Evolutionary conservation across 164 flowering plant species (phyloP), one percentile per base, ranked within the genome.

Genomic region (Protea cynaroides): DNA sequence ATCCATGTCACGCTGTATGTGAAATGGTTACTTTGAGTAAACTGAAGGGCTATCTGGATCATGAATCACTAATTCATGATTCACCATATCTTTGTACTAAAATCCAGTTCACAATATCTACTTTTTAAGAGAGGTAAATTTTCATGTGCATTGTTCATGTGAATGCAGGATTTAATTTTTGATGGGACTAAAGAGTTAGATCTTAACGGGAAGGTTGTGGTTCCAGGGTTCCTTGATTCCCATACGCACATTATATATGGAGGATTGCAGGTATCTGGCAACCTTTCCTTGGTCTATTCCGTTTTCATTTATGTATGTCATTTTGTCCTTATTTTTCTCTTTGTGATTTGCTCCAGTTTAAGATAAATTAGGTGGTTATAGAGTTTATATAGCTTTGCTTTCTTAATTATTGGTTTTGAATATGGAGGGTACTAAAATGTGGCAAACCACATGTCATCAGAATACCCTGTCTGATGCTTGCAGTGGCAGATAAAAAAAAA

Each of bases 141-240:
- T 18, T 44, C 18, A 59, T 14, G 38, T 62, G 65, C 15, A 34
- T 60, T 67, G 4, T 64, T 61, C 3, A n/a, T 49, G 59, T 61
- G 34, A 55, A 46, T 81, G 76, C 80, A 90, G 98, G 86, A 76
- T 40, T 79, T 85, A 56, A 76, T 74, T 4, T 84, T 88, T 21
- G 19, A 61, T 66, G 77, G 74, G 44, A 85, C 90, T 7, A 56
- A 69, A 62, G 80, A 52, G 72, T 54, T 91, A 78, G 65, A 89
- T 79, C 79, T 88, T 61, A 72, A 76, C 15, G 93, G 97, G 59
- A 91, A 89, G 71, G 65, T 89, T 71, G 93, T 91, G 63, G 86
- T 89, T 75, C 97, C 99, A 59, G 99, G 99, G 46, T 86, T 94
- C 74, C 83, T 94, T 57, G 99, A 94, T 79, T 90, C 99, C 23